Evolutionary conservation across 2,329 filamentous ascomycete species (phyloP).

Genomic region (Rutstroemia sp.): DNA sequence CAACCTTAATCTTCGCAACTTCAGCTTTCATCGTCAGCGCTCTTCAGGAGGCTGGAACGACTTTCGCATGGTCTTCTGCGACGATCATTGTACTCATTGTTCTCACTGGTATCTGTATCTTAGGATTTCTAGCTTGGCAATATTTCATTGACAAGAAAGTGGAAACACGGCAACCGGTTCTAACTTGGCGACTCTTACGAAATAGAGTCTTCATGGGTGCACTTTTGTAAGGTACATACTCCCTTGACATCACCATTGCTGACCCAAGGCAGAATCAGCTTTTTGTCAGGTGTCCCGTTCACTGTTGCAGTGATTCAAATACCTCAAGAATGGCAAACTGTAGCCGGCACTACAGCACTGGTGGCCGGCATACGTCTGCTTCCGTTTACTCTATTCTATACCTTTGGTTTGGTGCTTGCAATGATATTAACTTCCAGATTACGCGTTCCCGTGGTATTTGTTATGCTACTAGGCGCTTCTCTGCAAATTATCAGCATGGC

Average conservation of each 20-base stretch:
- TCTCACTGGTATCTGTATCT: slow-evolving; percentile 2
- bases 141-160: slow-evolving; percentile 5
- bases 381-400: not conserved
- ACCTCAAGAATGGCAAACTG: slow-evolving; percentile 12
- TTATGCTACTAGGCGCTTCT: not conserved
- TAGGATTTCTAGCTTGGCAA: slow-evolving; percentile 30
- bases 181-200: slow-evolving; percentile 12
- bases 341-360: slow-evolving; percentile 5
- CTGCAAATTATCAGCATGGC: slow-evolving; percentile 11
- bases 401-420: not conserved
- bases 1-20: not conserved
- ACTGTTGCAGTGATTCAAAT: slow-evolving; percentile 12
- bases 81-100: not conserved
- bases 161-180: slow-evolving; percentile 11
- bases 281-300: slow-evolving; percentile 14
- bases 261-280: not conserved
- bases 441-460: not conserved
- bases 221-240: slow-evolving; percentile 15
- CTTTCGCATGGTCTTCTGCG: not conserved
- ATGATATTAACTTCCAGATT: not conserved
- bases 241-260: not conserved
- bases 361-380: not conserved
- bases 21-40: not conserved
- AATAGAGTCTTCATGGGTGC: slow-evolving; percentile 10
- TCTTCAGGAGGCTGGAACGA: not conserved